Evolutionary conservation across 2,329 filamentous ascomycete genomes (phyloP).

Genomic region (Westerdykella aurantiaca): DNA sequence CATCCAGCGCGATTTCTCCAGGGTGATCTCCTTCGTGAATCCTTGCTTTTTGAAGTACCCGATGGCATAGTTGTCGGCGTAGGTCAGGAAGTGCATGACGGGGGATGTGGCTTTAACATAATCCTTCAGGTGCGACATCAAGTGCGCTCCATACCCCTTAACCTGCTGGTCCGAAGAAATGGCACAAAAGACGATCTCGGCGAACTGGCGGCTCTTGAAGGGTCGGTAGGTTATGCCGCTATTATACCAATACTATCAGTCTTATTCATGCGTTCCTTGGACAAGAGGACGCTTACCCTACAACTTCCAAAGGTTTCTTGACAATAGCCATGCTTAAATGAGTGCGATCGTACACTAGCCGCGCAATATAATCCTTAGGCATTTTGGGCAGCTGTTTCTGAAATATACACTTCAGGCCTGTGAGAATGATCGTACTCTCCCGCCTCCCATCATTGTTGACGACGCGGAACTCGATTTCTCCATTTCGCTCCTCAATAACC

Average conservation of each 20-base stretch:
- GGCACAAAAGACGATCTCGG: conserved; percentile 97
- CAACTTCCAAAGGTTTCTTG: conserved; percentile 92
- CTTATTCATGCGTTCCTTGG: neutral
- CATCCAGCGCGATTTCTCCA: conserved; percentile 92
- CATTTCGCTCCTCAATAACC: conserved; percentile 86
- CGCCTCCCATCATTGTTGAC: conserved; percentile 92
- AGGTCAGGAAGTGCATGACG: conserved; percentile 98
- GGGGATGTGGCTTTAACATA: conserved; percentile 95
- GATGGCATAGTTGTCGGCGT: conserved; percentile 97
- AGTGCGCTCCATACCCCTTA: conserved; percentile 93
- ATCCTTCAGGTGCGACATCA: conserved; percentile 97
- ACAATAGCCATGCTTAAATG: conserved; percentile 96
- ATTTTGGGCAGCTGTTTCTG: conserved; percentile 98
- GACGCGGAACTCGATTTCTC: conserved; percentile 93
- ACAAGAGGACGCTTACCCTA: conserved; percentile 46
- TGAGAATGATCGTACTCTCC: conserved; percentile 89
- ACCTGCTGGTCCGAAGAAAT: conserved; percentile 98
- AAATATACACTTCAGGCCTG: conserved; percentile 94
- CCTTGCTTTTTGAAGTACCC: conserved; percentile 99
- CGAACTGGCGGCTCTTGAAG: conserved; percentile 86
- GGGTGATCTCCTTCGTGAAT: conserved; percentile 96
- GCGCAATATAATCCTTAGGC: conserved; percentile 98
- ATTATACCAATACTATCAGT: conserved; percentile 8
- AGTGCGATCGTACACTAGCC: conserved; percentile 93
- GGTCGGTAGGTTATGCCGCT: conserved; percentile 95